Evolutionary conservation across 2,329 filamentous ascomycete species (phyloP), one percentile per base, ranked within the genome.

Genomic region (Clonostachys chloroleuca): DNA sequence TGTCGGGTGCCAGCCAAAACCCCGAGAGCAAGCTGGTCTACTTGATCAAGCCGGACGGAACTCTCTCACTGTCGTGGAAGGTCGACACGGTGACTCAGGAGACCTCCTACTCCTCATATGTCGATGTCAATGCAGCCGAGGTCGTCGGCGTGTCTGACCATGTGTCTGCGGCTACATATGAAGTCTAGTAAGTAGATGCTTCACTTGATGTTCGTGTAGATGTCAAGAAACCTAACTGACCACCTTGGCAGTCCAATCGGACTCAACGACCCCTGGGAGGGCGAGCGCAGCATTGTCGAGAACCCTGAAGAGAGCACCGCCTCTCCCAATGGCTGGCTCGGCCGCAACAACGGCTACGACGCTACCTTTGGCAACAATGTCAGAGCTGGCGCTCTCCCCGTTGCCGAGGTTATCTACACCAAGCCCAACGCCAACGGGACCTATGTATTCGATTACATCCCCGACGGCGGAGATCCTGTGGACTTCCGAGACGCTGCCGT

Each of bases 141-240:
- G 64, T 73, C 49, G 72, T 67, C 47, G 74, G 77, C n/a, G 69
- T 76, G 14, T 72, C 79, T 60, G 79, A 76, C 52, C 69, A 75
- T 44, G 66, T 73, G 12, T 72, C 77, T 18, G 41, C 48, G n/a
- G 74, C 72, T n/a, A 69, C 66, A 14, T 76, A 77, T 56, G 58
- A 72, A 50, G 76, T 80, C 50, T 79, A 71, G 59, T 72, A 68
- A 37, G 78, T 74, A 30, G 24, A 10, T 30, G 9, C 24, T 9
- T 10, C 9, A 70, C 72, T 70, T 41, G 53, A 59, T 71, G 24
- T 30, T 10, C 68, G 44, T 42, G 16, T 17, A 14, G 3, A 16
- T 10, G 14, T 20, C 41, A 17, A 14, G 20, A 14, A 42, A 8
- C 41, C 13, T 42, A 3, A 10, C 20, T 14, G 3, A 17, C 14